Base-by-base conservation (phyloP, 352 stramenopile species). In the Plasmopara muralis region DNA sequence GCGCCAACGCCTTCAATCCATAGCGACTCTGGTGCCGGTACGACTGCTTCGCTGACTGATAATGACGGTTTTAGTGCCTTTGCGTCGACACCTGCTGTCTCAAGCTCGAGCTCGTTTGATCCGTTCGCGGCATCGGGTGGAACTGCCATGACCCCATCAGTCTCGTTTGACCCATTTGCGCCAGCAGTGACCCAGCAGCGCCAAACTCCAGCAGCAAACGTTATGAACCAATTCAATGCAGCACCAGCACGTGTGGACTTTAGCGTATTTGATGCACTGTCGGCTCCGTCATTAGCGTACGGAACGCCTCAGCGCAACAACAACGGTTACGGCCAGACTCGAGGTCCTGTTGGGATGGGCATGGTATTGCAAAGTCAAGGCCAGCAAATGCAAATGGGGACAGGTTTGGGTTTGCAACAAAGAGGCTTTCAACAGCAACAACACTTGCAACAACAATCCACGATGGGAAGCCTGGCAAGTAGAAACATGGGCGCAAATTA, bases 261-360 rank as follows among this genome's bases (percentile, higher is more conserved):
- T 39, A 83, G 63, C 34, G 78, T 69, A 5, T 89, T 89, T 28
- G 78, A 89, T 43, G 57, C 57, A 38, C 54, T 89, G 25, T 53
- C 66, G 13, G 55, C 51, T 6, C 70, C 73, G 10, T 62, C 59
- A n/a, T 43, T 59, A 39, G 50, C 54, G 7, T 62, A 64, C 15
- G 50, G 54, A 15, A 37, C 30, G 42, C 31, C 58, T 42, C 58
- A 44, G 47, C 66, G 12, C 18, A 64, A 58, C 38, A 56, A 65
- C 9, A 48, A 34, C 25, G 45, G 57, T 18, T 68, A 78, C 60
- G 55, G 64, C 13, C 55, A 62, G 47, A 42, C 51, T 47, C 51
- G 61, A 6, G 53, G 50, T 28, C 25, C 45, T 25, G 25, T 20
- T 50, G 63, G 51, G 47, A 65, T 69, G 60, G 53, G 56, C 1